Conservation (phyloP, 345 rosid species). For the Excoecaria cochinchinensis region DNA sequence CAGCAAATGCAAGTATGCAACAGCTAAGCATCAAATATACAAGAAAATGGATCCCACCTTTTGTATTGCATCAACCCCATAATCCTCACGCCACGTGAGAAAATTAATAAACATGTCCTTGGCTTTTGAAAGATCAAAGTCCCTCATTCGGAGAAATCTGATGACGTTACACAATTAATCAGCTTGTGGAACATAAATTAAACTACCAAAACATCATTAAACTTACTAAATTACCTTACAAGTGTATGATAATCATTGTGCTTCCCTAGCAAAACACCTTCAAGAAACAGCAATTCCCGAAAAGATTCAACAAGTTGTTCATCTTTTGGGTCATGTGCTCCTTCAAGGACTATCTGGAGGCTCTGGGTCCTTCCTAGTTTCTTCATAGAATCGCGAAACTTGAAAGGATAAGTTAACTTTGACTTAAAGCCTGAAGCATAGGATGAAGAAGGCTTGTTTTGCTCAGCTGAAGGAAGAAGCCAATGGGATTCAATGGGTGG, state of each 20-base stretch:
- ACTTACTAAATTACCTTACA: slow-evolving; percentile 32
- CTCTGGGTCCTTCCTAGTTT: slow-evolving; percentile 42
- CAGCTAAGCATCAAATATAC: background rate
- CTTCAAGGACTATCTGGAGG: slow-evolving; percentile 40
- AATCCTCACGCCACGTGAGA: slow-evolving; percentile 54
- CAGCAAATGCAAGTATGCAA: background rate
- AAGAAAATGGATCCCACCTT: slow-evolving; percentile 32
- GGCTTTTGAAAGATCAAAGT: slow-evolving; percentile 50
- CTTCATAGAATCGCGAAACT: slow-evolving; percentile 42
- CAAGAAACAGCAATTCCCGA: slow-evolving; percentile 42
- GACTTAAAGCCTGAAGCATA: slow-evolving; percentile 33
- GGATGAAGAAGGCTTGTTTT: slow-evolving; percentile 19
- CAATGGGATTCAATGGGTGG: slow-evolving; percentile 41
- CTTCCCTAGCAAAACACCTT: slow-evolving; percentile 37
- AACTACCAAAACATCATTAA: background rate
- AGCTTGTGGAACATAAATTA: too few relatives aligned
- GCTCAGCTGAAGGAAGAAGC: slow-evolving; percentile 27
- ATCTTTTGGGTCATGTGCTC: slow-evolving; percentile 46
- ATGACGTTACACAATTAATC: slow-evolving; percentile 9
- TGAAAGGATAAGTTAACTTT: slow-evolving; percentile 27
- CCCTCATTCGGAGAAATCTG: slow-evolving; percentile 57
- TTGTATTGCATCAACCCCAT: slow-evolving; percentile 41
- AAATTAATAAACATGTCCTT: slow-evolving; percentile 46
- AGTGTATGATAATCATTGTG: slow-evolving; percentile 58
- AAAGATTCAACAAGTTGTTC: slow-evolving; percentile 44